phyloP scores from a whole-genome alignment of 305 asterid genomes.

The Petunia hybrid region DNA sequence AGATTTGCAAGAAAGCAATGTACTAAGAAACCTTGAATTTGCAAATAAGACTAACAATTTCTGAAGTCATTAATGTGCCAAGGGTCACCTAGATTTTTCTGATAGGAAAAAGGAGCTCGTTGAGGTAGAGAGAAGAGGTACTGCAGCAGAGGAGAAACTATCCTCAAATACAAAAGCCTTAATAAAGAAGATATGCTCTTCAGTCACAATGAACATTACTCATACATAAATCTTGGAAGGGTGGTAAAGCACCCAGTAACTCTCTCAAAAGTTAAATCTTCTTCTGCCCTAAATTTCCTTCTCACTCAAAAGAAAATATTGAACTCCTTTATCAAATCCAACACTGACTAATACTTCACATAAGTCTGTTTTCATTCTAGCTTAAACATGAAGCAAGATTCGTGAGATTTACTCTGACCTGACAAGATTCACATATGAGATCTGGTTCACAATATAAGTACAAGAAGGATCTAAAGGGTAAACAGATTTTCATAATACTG shows the following conservation, averaged over 20 bases:
- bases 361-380: conserved; percentile 9
- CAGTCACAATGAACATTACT: background rate
- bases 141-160: background rate
- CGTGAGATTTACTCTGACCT: background rate
- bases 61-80: background rate
- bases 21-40: background rate
- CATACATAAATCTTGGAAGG: background rate
- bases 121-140: background rate
- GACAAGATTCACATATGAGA: background rate
- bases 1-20: background rate
- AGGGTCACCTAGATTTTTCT: background rate
- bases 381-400: background rate
- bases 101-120: conserved; percentile 5
- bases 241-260: background rate
- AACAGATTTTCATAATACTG: background rate
- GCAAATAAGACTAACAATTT: background rate
- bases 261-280: background rate
- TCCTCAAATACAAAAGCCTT: conserved; percentile 5
- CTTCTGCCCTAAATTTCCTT: conserved; percentile 12
- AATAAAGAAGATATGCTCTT: background rate
- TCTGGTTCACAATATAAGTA: conserved; percentile 42
- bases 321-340: conserved; percentile 6
- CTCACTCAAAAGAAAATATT: background rate
- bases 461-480: conserved; percentile 25
- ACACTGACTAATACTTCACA: conserved; percentile 1